Evolutionary conservation across 2,329 filamentous ascomycete genomes (phyloP).

Genomic region (Fusarium ambrosium): DNA sequence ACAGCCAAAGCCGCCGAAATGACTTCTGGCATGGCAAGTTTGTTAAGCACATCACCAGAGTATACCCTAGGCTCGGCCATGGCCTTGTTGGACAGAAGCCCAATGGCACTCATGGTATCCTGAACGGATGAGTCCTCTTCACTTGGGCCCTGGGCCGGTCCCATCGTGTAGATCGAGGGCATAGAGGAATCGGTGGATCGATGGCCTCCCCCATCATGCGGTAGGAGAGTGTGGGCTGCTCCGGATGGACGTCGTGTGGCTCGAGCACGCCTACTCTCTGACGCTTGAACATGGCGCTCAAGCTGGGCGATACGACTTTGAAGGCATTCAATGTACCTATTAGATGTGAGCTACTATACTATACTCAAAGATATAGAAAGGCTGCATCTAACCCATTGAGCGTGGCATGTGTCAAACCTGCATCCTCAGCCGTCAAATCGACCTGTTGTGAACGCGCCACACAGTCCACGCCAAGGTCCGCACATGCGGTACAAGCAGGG

Average conservation of each 20-base stretch:
- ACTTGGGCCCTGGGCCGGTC: fast-evolving
- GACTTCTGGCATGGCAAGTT: constrained; percentile 14
- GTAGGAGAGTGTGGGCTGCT: neutral
- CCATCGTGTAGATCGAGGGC: fast-evolving
- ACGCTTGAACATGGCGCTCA: constrained; percentile 18
- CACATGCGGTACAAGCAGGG: constrained; percentile 20
- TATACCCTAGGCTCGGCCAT: constrained; percentile 27
- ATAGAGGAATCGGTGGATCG: neutral
- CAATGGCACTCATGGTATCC: constrained; percentile 34
- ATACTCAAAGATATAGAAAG: neutral
- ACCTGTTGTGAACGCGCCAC: constrained; percentile 25
- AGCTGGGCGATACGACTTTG: constrained; percentile 17
- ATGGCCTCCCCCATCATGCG: neutral
- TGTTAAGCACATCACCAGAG: constrained; percentile 5
- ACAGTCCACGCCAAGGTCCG: constrained; percentile 27
- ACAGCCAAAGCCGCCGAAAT: constrained; percentile 23
- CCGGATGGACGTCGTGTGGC: neutral
- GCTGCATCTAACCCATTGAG: constrained; percentile 9
- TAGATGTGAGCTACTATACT: fast-evolving
- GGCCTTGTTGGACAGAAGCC: constrained; percentile 21
- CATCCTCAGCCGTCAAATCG: constrained; percentile 25
- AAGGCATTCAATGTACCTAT: constrained; percentile 21
- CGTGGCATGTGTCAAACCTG: constrained; percentile 22
- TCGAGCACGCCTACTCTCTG: constrained; percentile 7
- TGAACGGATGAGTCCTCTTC: constrained; percentile 30